Percentiles rank a stretch among this genome's conserved stretches.
Evolutionary conservation across 306 rosid genomes (phyloP).

Genomic region (Medicago lupulina): DNA sequence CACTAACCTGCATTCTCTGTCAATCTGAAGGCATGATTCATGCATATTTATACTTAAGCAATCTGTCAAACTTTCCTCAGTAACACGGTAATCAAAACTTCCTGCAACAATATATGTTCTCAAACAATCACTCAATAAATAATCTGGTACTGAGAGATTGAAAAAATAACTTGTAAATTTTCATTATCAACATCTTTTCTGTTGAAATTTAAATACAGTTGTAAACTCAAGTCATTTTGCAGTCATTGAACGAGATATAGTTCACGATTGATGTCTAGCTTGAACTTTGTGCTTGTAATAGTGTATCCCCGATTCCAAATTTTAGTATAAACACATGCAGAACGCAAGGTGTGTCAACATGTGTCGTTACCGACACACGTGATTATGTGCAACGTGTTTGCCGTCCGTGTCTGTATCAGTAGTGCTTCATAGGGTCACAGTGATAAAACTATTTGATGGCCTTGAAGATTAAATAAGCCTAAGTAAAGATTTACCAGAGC

Average conservation of each 20-base stretch:
- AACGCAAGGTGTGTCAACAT: too few species aligned
- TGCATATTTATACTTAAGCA: constrained; percentile 67
- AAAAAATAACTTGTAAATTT: not conserved
- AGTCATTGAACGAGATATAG: not conserved
- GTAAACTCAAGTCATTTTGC: constrained; percentile 20
- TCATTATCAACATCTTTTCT: not conserved
- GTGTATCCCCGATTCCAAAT: not conserved
- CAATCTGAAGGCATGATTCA: constrained; percentile 70
- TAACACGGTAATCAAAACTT: constrained; percentile 52
- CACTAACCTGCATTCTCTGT: constrained; percentile 68
- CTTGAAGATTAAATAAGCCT: not conserved
- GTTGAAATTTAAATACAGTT: constrained; percentile 9
- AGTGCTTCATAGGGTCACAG: too few species aligned
- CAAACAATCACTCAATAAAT: constrained; percentile 6
- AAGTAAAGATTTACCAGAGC: constrained; percentile 52
- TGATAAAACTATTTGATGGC: too few species aligned
- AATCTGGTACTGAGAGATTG: constrained; percentile 8
- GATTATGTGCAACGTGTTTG: too few species aligned
- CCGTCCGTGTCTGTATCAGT: too few species aligned
- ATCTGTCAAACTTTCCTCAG: constrained; percentile 71
- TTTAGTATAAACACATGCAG: too few species aligned
- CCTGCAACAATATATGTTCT: constrained; percentile 45
- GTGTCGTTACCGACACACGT: too few species aligned
- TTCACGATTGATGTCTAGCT: not conserved
- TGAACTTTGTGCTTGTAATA: constrained; percentile 19